Evolutionary conservation across 2,329 filamentous ascomycete genomes (phyloP).

Genomic region (Pseudogymnoascus sp.): DNA sequence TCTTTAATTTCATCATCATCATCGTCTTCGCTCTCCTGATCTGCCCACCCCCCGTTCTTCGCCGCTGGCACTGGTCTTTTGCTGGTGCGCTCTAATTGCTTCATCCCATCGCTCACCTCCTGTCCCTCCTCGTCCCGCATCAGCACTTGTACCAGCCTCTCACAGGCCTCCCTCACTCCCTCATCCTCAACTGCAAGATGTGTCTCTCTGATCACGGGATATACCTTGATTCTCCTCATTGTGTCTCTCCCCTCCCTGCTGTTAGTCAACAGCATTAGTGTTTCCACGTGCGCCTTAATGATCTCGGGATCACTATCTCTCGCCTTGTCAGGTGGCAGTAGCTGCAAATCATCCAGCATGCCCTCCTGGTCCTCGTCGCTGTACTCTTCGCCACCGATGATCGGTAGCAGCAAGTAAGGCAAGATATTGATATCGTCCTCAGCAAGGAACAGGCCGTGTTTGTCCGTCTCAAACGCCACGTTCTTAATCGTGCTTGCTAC

Average conservation of each 20-base stretch:
- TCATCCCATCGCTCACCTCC: constrained; percentile 24
- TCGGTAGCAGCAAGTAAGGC: constrained; percentile 79
- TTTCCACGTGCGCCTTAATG: constrained; percentile 82
- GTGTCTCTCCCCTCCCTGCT: constrained; percentile 66
- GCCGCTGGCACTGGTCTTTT: constrained; percentile 10
- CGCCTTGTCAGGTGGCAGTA: constrained; percentile 82
- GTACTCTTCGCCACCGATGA: constrained; percentile 84
- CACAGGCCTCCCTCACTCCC: constrained; percentile 72
- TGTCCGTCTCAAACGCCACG: constrained; percentile 69
- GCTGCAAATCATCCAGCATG: constrained; percentile 85
- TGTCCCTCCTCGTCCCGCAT: constrained; percentile 28
- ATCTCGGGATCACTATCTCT: constrained; percentile 70
- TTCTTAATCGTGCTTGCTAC: constrained; percentile 97
- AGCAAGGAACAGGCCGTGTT: constrained; percentile 62
- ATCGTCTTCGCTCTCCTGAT: constrained; percentile 20
- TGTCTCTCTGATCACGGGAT: constrained; percentile 80
- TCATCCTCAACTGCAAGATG: constrained; percentile 73
- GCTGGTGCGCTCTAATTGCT: constrained; percentile 15
- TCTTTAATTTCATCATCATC: constrained; percentile 28
- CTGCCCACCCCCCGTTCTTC: constrained; percentile 9
- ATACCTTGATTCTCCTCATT: constrained; percentile 71
- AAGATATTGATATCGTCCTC: constrained; percentile 70
- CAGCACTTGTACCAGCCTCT: constrained; percentile 69
- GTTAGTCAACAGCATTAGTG: constrained; percentile 72
- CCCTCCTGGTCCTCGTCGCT: constrained; percentile 73